Base-by-base conservation (phyloP, 441 rosid genomes). In the Bruguiera hainesii region DNA sequence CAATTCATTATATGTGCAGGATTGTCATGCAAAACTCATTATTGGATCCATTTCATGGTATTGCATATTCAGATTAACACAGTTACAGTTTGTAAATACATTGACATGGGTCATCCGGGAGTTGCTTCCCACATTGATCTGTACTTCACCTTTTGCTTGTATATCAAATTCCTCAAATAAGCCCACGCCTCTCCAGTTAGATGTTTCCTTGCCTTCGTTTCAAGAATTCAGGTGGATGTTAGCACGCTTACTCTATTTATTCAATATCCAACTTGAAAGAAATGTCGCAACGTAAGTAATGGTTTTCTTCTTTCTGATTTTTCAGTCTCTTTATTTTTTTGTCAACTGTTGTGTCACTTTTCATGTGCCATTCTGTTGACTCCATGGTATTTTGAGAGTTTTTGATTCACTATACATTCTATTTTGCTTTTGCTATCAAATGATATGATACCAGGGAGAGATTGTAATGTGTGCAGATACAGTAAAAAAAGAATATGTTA, bases 241-340 rank as follows among this genome's bases (percentile, higher is more conserved):
- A 60, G 64, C 87, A 16, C 92, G 97, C 73, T 71, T 91, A 58
- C 63, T 94, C 49, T 94, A 91, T 80, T 71, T 94, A 60, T 91
- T 94, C 89, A 89, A 94, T 72, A 81, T 89, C 65, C 96, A 88
- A 76, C 78, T 94, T 37, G 99, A 94, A 87, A 86, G 86, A 83
- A 94, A 94, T 80, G 83, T 94, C 65, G 93, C 89, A 73, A 86
- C 88, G 99, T 94, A 86, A 81, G 99, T 82, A 20, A 64, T 23
- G 57, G 25, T 51, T 55, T 52, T 61, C 21, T 31, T 64, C 56
- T 56, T 67, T 61, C 69, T 46, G 6, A 35, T n/a, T 59, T 66
- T 58, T 6, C 63, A 59, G 33, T 63, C 37, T 25, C 37, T 63
- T 60, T 20, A 67, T 55, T 46, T 21, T 28, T 37, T 21, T 13